These are phyloP conservation scores for Alternaria viburni DNA, from an alignment of 2,329 filamentous ascomycete species.

Conservation along the genomic window DNA sequence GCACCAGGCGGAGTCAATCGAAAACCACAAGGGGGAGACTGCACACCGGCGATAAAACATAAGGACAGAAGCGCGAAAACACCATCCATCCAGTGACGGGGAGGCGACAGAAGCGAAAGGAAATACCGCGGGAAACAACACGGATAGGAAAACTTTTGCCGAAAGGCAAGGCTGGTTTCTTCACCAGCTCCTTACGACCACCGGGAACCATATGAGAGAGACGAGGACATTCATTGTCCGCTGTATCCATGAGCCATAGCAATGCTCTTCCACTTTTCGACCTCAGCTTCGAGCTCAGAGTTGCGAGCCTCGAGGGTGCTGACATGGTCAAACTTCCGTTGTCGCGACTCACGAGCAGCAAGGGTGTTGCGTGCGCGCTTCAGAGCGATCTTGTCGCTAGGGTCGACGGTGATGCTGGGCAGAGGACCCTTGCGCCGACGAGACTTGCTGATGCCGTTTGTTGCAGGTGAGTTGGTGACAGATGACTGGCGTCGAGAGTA, in stretches of 20 bases:
- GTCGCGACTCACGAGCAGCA: slow-evolving; percentile 90
- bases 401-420: slow-evolving; percentile 78
- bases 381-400: slow-evolving; percentile 75
- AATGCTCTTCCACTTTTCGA: slow-evolving; percentile 52
- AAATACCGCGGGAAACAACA: slow-evolving; percentile 9
- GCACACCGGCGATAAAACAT: slow-evolving; percentile 37
- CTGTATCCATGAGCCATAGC: slow-evolving; percentile 47
- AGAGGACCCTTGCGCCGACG: slow-evolving; percentile 82
- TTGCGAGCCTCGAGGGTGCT: slow-evolving; percentile 78
- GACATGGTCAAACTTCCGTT: slow-evolving; percentile 80
- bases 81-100: slow-evolving; percentile 13
- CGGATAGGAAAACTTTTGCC: slow-evolving; percentile 34
- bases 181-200: slow-evolving; percentile 48
- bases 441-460: slow-evolving; percentile 71
- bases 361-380: slow-evolving; percentile 95
- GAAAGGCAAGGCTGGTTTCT: slow-evolving; percentile 34
- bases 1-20: slow-evolving; percentile 47
- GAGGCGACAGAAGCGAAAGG: slow-evolving; percentile 7
- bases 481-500: slow-evolving; percentile 51
- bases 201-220: slow-evolving; percentile 35
- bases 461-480: slow-evolving; percentile 57
- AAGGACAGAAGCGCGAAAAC: slow-evolving; percentile 14
- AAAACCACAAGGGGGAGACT: slow-evolving; percentile 45
- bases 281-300: slow-evolving; percentile 65
- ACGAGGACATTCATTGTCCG: slow-evolving; percentile 42